phyloP scores from a whole-genome alignment of 2,329 filamentous ascomycete species.

The Aspergillus pseudotamarii region DNA sequence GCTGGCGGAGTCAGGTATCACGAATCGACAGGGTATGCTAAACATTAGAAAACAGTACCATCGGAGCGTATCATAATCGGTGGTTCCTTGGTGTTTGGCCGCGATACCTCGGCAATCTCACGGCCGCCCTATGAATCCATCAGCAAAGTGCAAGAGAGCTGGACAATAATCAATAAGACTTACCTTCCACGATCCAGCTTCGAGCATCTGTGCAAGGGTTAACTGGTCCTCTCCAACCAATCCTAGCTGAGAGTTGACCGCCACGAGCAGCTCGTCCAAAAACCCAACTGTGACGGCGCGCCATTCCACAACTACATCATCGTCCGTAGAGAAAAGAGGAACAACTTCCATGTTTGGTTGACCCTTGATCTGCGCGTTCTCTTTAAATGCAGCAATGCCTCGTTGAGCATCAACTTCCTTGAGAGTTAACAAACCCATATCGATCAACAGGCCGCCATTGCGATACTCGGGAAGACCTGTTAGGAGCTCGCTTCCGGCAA shows the following conservation, averaged over 20 bases:
- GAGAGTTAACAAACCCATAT: conserved; percentile 78
- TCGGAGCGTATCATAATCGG: conserved; percentile 96
- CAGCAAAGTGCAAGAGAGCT: conserved; percentile 21
- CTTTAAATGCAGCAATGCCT: conserved; percentile 69
- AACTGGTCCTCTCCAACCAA: conserved; percentile 71
- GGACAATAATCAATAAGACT: conserved; percentile 30
- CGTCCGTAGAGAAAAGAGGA: conserved; percentile 71
- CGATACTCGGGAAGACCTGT: conserved; percentile 91
- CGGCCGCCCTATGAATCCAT: conserved; percentile 71
- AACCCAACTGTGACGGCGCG: conserved; percentile 74
- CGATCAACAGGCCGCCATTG: conserved; percentile 85
- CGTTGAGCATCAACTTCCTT: conserved; percentile 71
- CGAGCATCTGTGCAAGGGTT: conserved; percentile 83
- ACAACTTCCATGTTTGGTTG: conserved; percentile 73
- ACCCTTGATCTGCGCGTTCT: conserved; percentile 72
- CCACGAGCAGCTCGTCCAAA: conserved; percentile 68
- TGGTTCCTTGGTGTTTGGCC: conserved; percentile 94
- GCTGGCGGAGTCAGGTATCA: conserved; percentile 31
- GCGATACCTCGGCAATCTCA: conserved; percentile 91
- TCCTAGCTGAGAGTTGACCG: conserved; percentile 69
- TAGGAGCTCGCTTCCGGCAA: conserved; percentile 77
- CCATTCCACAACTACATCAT: conserved; percentile 82
- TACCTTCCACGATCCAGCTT: conserved; percentile 98
- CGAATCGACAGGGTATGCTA: conserved; percentile 20
- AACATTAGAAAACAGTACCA: conserved; percentile 83